These are phyloP conservation scores for Cordyceps fumosorosea DNA, from an alignment of 2,329 filamentous ascomycete genomes.

Conservation along the genomic window DNA sequence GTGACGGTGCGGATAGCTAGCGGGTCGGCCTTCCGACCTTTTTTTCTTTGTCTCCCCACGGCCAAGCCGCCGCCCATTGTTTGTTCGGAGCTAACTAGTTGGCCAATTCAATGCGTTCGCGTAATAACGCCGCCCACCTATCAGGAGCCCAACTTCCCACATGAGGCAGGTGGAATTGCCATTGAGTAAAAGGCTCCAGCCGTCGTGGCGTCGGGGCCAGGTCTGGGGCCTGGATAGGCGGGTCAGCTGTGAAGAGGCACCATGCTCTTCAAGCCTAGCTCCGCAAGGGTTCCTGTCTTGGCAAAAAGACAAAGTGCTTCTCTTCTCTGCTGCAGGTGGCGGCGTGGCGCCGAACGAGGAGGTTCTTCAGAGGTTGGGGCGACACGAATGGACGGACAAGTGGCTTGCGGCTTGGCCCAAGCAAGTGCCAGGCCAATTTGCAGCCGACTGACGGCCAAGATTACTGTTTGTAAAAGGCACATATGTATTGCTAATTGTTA, in stretches of 20 bases:
- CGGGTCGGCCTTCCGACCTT: not conserved
- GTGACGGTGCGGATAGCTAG: constrained; percentile 5
- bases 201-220: not conserved
- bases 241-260: constrained; percentile 14
- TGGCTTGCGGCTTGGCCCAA: not conserved
- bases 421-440: not conserved
- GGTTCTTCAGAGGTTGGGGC: not conserved
- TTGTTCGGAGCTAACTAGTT: not conserved
- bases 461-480: not conserved
- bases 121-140: constrained; percentile 20
- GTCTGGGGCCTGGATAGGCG: constrained; percentile 12
- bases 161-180: constrained; percentile 23
- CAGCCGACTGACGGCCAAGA: not conserved
- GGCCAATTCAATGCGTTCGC: not conserved
- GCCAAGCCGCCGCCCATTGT: not conserved
- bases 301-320: not conserved
- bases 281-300: constrained; percentile 2
- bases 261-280: constrained; percentile 10
- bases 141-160: constrained; percentile 20
- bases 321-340: not conserved
- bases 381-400: not conserved
- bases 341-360: not conserved
- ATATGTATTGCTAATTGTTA: not conserved
- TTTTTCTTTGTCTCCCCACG: not conserved
- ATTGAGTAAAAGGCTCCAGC: constrained; percentile 3